Base-by-base conservation (phyloP, 345 rosid genomes). In the Linum usitatissimum region DNA sequence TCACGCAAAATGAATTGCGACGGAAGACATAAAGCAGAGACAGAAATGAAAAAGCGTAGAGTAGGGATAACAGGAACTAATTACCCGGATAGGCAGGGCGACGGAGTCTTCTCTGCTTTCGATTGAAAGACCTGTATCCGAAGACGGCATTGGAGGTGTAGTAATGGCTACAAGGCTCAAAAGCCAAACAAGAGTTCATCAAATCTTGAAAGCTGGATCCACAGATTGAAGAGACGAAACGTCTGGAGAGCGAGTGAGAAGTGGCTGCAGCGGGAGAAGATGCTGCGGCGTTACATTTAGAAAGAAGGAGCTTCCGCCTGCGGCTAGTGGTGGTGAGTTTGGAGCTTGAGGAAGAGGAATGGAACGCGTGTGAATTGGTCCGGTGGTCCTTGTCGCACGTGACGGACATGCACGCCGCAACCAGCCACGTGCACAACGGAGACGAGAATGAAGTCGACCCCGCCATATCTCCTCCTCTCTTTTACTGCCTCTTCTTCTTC, bases 381-480 rank as follows among this genome's bases (percentile, higher is more conserved):
- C 1, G 64, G 70, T 63, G 77, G 65, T 73, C 84, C 69, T 68
- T 54, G 20, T 66, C 71, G 78, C 77, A 77, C 63, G 82, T 53
- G 81, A 79, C 75, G 38, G 93, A 84, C 91, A 90, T 84, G 91
- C 89, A 90, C 63, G 95, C 82, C 4, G 93, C 91, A 65, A 85
- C 81, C 18, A 90, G 70, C 88, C 97, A 90, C 58, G 97, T 86
- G 83, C 97, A 87, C 53, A 90, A 58, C 62, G 97, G 91, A 77
- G 87, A 77, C 10, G 91, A 67, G 63, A 77, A 65, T 9, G 78
- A 73, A 58, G 79, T 53, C 31, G 65, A 59, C 58, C 71, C 71
- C 53, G 63, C 49, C 71, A 72, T 72, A 18, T n/a, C 42, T n/a
- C 14, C 17, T 2, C 7, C 5, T 10, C 51, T 45, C 49, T 42